Evolutionary conservation across 2,329 filamentous ascomycete genomes (phyloP), one percentile per base, ranked within the genome.

Genomic region (Lasiodiplodia citricola): DNA sequence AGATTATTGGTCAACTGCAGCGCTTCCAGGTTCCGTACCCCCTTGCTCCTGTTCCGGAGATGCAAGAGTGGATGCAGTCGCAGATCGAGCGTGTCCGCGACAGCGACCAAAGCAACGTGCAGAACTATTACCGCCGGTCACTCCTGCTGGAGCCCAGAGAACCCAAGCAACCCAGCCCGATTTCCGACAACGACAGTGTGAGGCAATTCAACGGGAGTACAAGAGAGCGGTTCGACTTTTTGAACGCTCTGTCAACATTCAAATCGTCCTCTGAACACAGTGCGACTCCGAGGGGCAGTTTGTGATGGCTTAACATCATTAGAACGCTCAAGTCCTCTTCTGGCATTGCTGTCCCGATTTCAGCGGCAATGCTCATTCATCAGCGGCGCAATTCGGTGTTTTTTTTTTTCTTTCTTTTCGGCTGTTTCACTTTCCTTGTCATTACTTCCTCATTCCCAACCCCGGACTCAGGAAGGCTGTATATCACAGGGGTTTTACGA

Each of bases 1-100:
- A 94, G 81, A 96, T 98, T 76, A 97, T 99, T 74, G 92, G 93
- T 71, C 95, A 98, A 74, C 87, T 99, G 8, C 96, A 99, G 79
- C 91, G 94, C 21, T 98, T 98, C 83, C 96, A 99, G 80, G 92
- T 97, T 23, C 93, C 94, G 0, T 98, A 98, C 79, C 88, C 91
- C 7, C 87, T 99, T 21, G 87, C 87, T 1, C 91, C 96, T 76
- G 85, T 98, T 4, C 89, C 92, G 0, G 95, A 98, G 74, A 87
- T 99, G 78, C 95, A 98, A 78, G 91, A 95, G 28, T 99, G 95
- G 95, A 89, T 99, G 78, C 88, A 94, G 71, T 86, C 88, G 25
- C 92, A 97, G 79, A 89, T 97, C 63, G 83, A 88, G 57, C 89
- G 91, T 35, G 92, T 97, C 56, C 91, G 92, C 16, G 86, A 82